Conservation (phyloP, 305 asterid species). For the Solanum aculeatissimum region DNA sequence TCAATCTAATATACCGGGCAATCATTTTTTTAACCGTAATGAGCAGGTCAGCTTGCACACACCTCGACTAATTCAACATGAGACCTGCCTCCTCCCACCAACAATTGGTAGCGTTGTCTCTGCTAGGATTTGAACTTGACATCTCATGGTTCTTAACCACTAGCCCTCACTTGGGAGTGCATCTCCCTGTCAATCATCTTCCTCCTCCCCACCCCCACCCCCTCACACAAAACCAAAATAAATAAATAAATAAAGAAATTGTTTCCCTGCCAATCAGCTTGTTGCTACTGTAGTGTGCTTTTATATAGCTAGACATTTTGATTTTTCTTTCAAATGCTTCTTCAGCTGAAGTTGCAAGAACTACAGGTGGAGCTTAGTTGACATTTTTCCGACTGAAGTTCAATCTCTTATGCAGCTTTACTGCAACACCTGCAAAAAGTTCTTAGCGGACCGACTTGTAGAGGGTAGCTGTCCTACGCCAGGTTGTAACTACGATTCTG, state of each 20-base stretch:
- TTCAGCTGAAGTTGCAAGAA: neutral
- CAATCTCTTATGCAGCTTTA: slow-evolving; percentile 40
- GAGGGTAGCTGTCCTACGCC: slow-evolving; percentile 88
- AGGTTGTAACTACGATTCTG: slow-evolving; percentile 75
- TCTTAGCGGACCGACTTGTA: slow-evolving; percentile 86
- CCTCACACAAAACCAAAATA: neutral
- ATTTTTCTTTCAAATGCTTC: neutral
- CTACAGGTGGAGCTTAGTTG: neutral
- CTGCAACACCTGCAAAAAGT: slow-evolving; percentile 61
- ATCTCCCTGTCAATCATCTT: neutral
- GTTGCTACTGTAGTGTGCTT: neutral
- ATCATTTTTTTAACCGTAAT: neutral
- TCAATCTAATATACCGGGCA: neutral
- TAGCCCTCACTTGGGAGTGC: neutral
- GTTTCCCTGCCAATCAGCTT: neutral
- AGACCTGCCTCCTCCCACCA: neutral
- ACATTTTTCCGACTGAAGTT: slow-evolving; percentile 3
- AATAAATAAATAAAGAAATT: neutral
- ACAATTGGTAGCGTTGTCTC: neutral
- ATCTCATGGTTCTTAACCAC: neutral
- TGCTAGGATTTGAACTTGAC: neutral
- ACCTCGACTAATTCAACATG: neutral
- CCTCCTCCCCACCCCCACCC: neutral
- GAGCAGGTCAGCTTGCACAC: neutral
- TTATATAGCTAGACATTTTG: neutral